A percentile compares a stretch with the other conserved stretches of the same genome.
Evolutionary conservation across 2,329 filamentous ascomycete species (phyloP).

Genomic region (Colletotrichum chrysophilum): DNA sequence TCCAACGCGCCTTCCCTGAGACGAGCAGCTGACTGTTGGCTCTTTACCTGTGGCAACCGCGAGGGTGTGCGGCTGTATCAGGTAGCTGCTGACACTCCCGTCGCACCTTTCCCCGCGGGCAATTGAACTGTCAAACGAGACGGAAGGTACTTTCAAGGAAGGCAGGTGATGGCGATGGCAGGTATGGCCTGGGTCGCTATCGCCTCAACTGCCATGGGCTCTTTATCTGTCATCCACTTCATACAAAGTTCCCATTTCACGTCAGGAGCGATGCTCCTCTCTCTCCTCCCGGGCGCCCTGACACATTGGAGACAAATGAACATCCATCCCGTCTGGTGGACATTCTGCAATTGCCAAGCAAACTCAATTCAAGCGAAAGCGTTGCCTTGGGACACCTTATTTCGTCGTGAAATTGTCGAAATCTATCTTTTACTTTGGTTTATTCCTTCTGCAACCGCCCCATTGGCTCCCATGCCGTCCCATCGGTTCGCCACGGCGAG

Average conservation of each 20-base stretch:
- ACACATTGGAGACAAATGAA: background rate
- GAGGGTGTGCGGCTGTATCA: background rate
- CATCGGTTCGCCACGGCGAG: background rate
- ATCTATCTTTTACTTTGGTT: background rate
- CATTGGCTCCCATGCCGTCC: background rate
- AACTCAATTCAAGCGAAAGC: background rate
- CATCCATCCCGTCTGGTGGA: background rate
- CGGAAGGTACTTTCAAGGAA: background rate
- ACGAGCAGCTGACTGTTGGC: background rate
- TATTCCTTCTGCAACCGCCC: background rate
- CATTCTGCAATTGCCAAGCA: background rate
- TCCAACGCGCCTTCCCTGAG: background rate
- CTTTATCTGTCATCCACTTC: background rate
- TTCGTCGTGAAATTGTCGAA: background rate
- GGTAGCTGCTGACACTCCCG: background rate
- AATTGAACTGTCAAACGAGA: background rate
- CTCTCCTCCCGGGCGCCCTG: background rate
- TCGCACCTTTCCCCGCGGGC: background rate
- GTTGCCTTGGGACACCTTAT: background rate
- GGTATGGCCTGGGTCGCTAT: background rate
- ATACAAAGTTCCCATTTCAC: background rate
- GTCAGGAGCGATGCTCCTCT: background rate
- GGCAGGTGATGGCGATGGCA: background rate
- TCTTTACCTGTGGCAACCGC: background rate
- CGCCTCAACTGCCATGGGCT: background rate